phyloP scores from a whole-genome alignment of 257 asterid species.

The Anisodus tanguticus region DNA sequence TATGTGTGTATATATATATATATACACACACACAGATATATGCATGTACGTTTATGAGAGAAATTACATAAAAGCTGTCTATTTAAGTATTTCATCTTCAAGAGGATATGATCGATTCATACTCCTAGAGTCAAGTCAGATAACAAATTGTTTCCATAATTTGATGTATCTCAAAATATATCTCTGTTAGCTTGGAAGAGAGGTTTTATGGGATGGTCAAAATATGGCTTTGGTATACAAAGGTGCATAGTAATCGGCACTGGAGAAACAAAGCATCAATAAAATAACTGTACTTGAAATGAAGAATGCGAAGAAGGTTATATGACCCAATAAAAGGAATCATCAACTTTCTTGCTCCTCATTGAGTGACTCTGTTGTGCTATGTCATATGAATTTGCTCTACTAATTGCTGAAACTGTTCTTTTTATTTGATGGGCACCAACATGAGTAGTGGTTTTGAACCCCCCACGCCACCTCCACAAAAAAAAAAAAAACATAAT shows the following conservation, averaged over 20 bases:
- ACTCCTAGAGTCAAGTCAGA: neutral
- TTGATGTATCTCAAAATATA: constrained; percentile 1
- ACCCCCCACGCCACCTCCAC: neutral
- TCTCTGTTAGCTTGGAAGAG: neutral
- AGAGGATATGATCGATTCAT: neutral
- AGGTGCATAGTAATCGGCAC: neutral
- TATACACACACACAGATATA: neutral
- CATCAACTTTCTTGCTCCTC: constrained; percentile 10
- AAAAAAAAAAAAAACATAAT: neutral
- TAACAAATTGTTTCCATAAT: neutral
- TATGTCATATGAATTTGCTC: constrained; percentile 6
- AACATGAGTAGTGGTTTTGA: neutral
- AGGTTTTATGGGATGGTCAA: neutral
- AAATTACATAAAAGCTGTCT: neutral
- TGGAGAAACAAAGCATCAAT: constrained; percentile 14
- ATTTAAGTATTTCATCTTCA: neutral
- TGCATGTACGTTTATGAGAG: neutral
- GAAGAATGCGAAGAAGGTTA: constrained; percentile 1
- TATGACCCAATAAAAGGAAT: neutral
- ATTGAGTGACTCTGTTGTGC: neutral
- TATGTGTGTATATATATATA: neutral
- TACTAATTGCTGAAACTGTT: neutral
- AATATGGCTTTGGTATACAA: neutral
- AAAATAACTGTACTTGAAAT: neutral
- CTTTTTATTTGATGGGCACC: neutral